Evolutionary conservation across 108 stramenopile species (phyloP).

Genomic region (Cyclotella cryptica): DNA sequence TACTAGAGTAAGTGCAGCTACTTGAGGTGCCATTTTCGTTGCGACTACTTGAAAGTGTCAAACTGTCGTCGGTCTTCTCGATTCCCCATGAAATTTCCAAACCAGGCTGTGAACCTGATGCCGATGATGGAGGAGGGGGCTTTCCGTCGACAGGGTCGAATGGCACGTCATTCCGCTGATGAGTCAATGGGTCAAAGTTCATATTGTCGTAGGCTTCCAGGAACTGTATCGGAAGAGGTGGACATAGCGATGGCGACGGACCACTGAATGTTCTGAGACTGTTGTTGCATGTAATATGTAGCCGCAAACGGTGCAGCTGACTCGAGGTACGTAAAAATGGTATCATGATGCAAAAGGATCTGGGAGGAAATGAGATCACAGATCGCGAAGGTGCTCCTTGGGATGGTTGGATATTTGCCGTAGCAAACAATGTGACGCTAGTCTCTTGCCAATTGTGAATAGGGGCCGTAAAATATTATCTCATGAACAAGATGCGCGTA

Average conservation of each 20-base stretch:
- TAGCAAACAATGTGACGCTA: no score
- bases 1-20: constrained; percentile 27
- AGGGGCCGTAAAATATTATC: no score
- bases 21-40: constrained; percentile 21
- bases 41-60: background rate
- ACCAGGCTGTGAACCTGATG: constrained; percentile 4
- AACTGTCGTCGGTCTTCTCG: background rate
- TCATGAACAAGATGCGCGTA: no score
- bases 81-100: constrained; percentile 17
- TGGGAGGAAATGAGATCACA: no score
- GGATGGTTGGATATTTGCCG: no score
- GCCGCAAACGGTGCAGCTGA: no score
- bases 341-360: no score
- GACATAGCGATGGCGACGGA: background rate
- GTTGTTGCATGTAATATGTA: background rate
- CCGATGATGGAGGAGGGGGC: constrained; percentile 39
- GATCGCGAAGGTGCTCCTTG: no score
- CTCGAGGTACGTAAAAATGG: no score
- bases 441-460: no score
- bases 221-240: constrained; percentile 33
- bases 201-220: constrained; percentile 31
- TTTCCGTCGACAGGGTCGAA: constrained; percentile 66
- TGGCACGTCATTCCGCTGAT: constrained; percentile 72
- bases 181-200: constrained; percentile 69
- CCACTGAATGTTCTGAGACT: no score